These are phyloP conservation scores for Venturia oleaginea DNA, from an alignment of 2,329 filamentous ascomycete species.

Conservation along the genomic window DNA sequence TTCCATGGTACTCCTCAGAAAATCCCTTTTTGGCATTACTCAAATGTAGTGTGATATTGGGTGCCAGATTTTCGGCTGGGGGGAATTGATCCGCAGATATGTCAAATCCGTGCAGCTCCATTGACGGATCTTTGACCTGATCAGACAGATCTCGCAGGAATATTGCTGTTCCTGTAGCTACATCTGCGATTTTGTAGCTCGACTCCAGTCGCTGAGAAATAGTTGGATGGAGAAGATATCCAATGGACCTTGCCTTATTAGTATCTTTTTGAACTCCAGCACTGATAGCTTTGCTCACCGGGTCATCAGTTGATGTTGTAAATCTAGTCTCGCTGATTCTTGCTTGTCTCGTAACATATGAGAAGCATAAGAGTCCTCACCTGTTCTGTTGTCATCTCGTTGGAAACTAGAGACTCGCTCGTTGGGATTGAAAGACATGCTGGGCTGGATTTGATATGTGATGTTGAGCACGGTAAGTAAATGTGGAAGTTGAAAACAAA, in stretches of 20 bases:
- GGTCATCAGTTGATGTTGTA: background rate
- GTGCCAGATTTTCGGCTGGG: background rate
- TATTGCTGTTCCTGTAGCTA: background rate
- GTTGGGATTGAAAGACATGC: too few relatives aligned
- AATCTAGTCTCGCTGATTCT: background rate
- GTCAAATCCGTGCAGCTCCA: background rate
- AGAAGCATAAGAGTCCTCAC: background rate
- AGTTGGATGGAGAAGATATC: background rate
- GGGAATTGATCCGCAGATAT: background rate
- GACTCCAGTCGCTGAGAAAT: background rate
- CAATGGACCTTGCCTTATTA: background rate
- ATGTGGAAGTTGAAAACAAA: too few relatives aligned
- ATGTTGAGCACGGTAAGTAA: too few relatives aligned
- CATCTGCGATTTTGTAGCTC: background rate
- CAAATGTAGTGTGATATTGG: background rate
- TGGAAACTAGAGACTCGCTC: background rate
- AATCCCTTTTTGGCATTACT: background rate
- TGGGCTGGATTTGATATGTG: too few relatives aligned
- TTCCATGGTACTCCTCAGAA: background rate
- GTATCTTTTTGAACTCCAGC: background rate
- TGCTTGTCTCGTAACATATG: background rate
- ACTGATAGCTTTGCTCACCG: background rate
- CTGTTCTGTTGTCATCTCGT: background rate
- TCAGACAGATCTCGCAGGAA: background rate
- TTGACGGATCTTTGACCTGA: background rate